Conservation (phyloP, 2,329 filamentous ascomycete genomes). For the Penicillium olsonii region DNA sequence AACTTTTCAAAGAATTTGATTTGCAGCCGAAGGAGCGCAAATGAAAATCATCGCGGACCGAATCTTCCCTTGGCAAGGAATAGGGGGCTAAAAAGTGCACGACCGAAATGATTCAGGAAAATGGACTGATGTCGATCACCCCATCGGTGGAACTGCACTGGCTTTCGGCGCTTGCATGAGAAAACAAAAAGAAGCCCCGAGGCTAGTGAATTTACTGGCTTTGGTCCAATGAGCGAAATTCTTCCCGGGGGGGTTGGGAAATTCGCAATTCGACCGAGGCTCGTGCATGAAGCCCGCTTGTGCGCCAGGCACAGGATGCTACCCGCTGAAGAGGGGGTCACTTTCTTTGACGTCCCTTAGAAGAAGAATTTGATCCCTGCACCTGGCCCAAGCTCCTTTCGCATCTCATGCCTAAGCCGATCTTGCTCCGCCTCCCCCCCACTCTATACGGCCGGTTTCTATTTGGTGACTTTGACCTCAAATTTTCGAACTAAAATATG, state of each 20-base stretch:
- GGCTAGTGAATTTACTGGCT: constrained; percentile 21
- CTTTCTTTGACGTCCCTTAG: constrained; percentile 7
- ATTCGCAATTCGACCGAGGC: constrained; percentile 29
- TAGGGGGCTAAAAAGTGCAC: constrained; percentile 14
- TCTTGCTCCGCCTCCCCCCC: constrained; percentile 31
- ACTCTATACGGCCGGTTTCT: constrained; percentile 15
- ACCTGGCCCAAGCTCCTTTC: constrained; percentile 36
- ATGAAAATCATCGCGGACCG: constrained; percentile 5
- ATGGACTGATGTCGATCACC: constrained; percentile 28
- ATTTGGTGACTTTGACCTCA: constrained; percentile 15
- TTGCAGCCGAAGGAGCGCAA: constrained; percentile 1
- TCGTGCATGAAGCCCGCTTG: constrained; percentile 27
- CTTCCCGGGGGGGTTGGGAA: constrained; percentile 23
- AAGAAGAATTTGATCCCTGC: constrained; percentile 17
- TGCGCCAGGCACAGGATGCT: constrained; percentile 26
- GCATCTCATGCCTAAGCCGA: constrained; percentile 28
- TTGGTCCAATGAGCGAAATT: constrained; percentile 36
- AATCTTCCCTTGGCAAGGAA: constrained; percentile 12
- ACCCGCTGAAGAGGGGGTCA: constrained; percentile 10
- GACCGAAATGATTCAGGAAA: constrained; percentile 1
- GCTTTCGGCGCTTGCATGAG: constrained; percentile 28
- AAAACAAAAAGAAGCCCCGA: constrained; percentile 18
- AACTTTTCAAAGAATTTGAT: background rate
- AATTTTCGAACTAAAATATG: constrained; percentile 13
- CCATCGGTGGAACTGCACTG: constrained; percentile 18